Base-by-base conservation (phyloP, 2,329 filamentous ascomycete species). In the Arthrobotrys sinensis region DNA sequence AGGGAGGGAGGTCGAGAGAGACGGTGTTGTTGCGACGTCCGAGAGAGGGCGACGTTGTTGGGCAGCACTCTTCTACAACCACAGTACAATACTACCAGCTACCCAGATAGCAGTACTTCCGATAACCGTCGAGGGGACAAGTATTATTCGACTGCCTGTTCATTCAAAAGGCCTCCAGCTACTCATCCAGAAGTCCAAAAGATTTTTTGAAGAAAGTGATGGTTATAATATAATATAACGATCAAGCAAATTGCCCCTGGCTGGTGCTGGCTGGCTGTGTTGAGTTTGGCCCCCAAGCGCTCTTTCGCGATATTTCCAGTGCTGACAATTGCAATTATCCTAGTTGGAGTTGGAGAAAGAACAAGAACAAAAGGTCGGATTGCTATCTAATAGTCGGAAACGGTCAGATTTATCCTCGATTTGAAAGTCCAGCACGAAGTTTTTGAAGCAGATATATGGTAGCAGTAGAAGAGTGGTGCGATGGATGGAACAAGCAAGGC, bases 241-340 rank as follows among this genome's bases (percentile, higher is more conserved):
- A 43, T 43, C 55, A 28, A 24, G 32, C 16, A 21, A 12, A 11
- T 67, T 67, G 46, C 64, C 64, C 64, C 64, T 67, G 64, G 36
- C 40, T 45, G 38, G 14, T n/a, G 24, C 16, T 19, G 24, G 32
- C 16, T 62, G 36, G 16, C 19, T 38, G n/a, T 52, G 53, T 53
- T 63, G 32, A 28, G 46, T 63, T 46, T 16, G 28, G 65, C 36
- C 52, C 52, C 48, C 14, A 28, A 60, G 69, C 60, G 62, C 69
- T 43, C 60, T 72, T 72, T 72, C 68, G 68, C 68, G 68, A 73
- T 63, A 73, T 24, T 73, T 73, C 57, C 45, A 72, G 60, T 60
- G 55, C 55, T 60, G 55, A 38, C 52, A 57, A 57, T 40, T 60
- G 16, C 36, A 24, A 36, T 24, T 57, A 28, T 28, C 36, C 55